Conservation (phyloP, 441 rosid genomes). For the Sinapis alba region DNA sequence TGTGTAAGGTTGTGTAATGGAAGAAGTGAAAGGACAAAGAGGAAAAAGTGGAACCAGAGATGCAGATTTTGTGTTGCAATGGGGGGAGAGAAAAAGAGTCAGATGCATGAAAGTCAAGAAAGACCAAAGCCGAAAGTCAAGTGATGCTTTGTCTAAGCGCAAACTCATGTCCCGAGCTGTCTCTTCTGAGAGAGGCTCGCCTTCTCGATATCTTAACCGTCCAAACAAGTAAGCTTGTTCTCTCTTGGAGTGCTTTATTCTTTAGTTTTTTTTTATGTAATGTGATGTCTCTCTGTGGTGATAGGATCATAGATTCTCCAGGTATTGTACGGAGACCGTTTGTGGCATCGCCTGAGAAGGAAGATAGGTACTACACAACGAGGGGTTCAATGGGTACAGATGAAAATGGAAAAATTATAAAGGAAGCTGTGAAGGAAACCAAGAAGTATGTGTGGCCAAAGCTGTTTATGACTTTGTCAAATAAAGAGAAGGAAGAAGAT, state of each 20-base stretch:
- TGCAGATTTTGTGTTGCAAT: conserved; percentile 79
- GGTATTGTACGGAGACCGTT: conserved; percentile 53
- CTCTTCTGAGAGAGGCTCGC: conserved; percentile 53
- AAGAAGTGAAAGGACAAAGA: conserved; percentile 58
- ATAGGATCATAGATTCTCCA: conserved; percentile 51
- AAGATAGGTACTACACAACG: conserved; percentile 79
- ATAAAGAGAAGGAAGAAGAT: conserved; percentile 93
- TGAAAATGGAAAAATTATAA: conserved; percentile 57
- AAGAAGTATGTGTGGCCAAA: conserved; percentile 73
- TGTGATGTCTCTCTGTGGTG: conserved; percentile 32
- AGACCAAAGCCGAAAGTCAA: conserved; percentile 50
- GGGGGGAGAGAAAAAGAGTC: conserved; percentile 82
- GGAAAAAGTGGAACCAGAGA: conserved; percentile 52
- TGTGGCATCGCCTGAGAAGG: conserved; percentile 64
- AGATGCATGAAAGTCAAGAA: conserved; percentile 78
- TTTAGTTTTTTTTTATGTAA: neutral
- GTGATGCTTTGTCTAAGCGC: conserved; percentile 56
- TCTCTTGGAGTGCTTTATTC: no score
- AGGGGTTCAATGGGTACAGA: conserved; percentile 76
- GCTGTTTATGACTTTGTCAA: conserved; percentile 66
- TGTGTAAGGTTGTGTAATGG: conserved; percentile 48
- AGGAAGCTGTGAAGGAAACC: conserved; percentile 61
- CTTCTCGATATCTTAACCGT: conserved; percentile 48
- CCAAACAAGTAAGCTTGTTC: conserved; percentile 48
- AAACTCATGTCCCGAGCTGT: conserved; percentile 50